Evolutionary conservation across 176 grass and related monocot species (phyloP).

Genomic region (Oryza officinalis): DNA sequence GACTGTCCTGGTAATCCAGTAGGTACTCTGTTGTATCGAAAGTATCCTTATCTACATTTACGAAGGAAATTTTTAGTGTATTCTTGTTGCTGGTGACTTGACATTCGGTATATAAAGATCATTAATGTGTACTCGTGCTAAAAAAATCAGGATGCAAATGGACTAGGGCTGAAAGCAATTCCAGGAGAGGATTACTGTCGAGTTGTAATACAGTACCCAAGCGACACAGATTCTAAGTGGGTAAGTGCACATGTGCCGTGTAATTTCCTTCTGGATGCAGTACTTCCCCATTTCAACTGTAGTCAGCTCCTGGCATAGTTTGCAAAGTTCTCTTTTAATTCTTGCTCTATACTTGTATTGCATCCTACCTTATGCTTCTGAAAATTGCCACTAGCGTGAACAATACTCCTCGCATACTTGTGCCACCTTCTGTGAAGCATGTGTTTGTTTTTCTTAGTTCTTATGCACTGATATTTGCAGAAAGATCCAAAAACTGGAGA

Average conservation of each 20-base stretch:
- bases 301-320: neutral
- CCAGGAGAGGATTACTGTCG: constrained; percentile 58
- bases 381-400: neutral
- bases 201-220: constrained; percentile 74
- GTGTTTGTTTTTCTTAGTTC: constrained; percentile 3
- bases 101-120: constrained; percentile 1
- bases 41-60: neutral
- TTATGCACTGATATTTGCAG: constrained; percentile 41
- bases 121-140: neutral
- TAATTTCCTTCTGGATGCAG: neutral
- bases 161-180: constrained; percentile 69
- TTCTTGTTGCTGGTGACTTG: neutral
- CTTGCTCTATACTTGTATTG: neutral
- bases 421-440: constrained; percentile 16
- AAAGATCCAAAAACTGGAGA: constrained; percentile 77
- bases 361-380: neutral
- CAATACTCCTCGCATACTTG: neutral
- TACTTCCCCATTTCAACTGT: neutral
- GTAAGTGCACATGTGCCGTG: constrained; percentile 39
- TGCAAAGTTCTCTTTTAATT: neutral
- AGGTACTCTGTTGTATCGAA: neutral
- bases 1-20: neutral
- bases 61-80: neutral
- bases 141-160: constrained; percentile 72
- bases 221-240: constrained; percentile 79